These are phyloP conservation scores for Metschnikowia borealis DNA, from an alignment of 805 yeast genomes.

Conservation along the genomic window DNA sequence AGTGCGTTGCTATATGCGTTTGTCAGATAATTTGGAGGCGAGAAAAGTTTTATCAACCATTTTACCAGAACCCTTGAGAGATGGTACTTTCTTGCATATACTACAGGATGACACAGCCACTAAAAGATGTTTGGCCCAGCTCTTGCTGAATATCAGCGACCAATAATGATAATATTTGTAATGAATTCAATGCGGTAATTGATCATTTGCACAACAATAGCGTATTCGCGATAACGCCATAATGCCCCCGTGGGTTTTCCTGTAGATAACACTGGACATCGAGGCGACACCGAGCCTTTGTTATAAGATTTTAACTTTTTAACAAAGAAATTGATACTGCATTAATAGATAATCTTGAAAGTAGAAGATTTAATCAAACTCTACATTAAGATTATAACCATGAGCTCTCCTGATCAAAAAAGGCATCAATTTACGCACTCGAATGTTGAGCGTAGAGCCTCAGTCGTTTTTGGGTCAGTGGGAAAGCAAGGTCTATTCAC, in stretches of 20 bases:
- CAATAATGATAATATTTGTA: slow-evolving; percentile 1
- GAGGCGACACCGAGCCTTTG: neutral
- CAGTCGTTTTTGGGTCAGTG: slow-evolving; percentile 48
- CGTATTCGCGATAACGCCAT: neutral
- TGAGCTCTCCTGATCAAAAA: slow-evolving; percentile 13
- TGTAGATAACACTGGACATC: slow-evolving; percentile 1
- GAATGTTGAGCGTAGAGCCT: slow-evolving; percentile 47
- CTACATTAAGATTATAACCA: neutral
- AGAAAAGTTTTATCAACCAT: slow-evolving; percentile 78
- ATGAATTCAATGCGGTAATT: neutral
- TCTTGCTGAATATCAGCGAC: slow-evolving; percentile 58
- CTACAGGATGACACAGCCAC: slow-evolving; percentile 86
- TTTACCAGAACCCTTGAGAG: slow-evolving; percentile 82
- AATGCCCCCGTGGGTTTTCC: neutral
- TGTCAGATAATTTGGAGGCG: slow-evolving; percentile 88
- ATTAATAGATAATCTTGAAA: neutral
- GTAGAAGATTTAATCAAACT: neutral
- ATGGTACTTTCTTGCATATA: slow-evolving; percentile 75
- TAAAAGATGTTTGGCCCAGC: slow-evolving; percentile 79
- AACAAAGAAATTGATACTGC: neutral
- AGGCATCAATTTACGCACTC: slow-evolving; percentile 38
- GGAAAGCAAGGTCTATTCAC: slow-evolving; percentile 50
- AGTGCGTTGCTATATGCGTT: slow-evolving; percentile 85
- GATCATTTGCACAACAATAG: neutral
- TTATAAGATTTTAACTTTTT: neutral